Conservation (phyloP, 169 alveolate species). For the Eimeria sp. region DNA sequence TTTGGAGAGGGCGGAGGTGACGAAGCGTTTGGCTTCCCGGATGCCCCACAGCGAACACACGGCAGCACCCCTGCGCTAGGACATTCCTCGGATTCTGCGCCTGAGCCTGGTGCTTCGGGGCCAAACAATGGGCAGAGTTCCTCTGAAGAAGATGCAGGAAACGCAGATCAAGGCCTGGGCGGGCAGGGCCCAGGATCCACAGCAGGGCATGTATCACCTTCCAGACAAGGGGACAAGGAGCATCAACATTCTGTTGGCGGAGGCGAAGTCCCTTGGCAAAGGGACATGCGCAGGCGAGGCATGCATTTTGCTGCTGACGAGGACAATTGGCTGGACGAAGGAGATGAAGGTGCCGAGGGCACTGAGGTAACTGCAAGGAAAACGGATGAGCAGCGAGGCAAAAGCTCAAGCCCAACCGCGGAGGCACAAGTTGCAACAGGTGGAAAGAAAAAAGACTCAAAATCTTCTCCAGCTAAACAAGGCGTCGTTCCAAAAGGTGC, state of each 20-base stretch:
- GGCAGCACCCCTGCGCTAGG: too few species aligned
- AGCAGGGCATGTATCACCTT: too few species aligned
- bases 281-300: not conserved
- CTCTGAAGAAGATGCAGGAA: not conserved
- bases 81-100: too few species aligned
- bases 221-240: too few species aligned
- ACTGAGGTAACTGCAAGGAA: not conserved
- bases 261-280: not conserved
- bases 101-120: too few species aligned
- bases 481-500: too few species aligned
- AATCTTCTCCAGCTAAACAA: too few species aligned
- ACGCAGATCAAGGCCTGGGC: not conserved
- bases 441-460: not conserved
- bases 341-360: not conserved
- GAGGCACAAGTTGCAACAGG: not conserved
- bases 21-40: too few species aligned
- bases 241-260: too few species aligned
- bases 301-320: not conserved
- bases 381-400: not conserved
- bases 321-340: not conserved
- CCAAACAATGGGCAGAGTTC: too few species aligned
- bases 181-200: not conserved
- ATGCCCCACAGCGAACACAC: too few species aligned
- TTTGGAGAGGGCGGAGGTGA: too few species aligned
- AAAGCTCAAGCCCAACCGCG: not conserved